phyloP scores from a whole-genome alignment of 495 filamentous ascomycete genomes.

The Aspergillus leporis region DNA sequence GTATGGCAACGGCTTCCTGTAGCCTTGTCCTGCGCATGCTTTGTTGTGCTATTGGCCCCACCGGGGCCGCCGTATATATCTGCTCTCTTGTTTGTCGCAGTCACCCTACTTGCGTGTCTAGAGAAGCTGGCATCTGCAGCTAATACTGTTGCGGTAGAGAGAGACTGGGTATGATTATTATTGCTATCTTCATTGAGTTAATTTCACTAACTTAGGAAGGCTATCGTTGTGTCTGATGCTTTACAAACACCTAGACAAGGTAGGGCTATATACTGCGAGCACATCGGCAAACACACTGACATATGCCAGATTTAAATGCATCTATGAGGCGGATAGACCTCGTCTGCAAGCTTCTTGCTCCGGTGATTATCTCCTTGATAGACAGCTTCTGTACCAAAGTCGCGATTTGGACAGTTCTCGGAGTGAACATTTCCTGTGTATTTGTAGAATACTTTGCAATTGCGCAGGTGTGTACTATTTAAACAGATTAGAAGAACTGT shows the following conservation, averaged over 20 bases:
- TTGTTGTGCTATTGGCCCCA: constrained; percentile 22
- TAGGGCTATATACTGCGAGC: constrained; percentile 11
- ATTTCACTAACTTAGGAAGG: constrained; percentile 21
- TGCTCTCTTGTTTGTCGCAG: constrained; percentile 39
- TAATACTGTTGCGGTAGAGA: constrained; percentile 64
- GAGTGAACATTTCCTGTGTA: constrained; percentile 43
- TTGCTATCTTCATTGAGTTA: not conserved
- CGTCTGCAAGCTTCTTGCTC: constrained; percentile 67
- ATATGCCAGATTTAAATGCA: constrained; percentile 50
- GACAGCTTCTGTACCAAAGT: constrained; percentile 44
- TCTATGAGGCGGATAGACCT: constrained; percentile 72
- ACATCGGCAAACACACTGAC: not conserved
- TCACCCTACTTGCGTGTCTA: constrained; percentile 53
- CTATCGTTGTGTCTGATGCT: constrained; percentile 45
- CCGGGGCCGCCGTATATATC: constrained; percentile 18
- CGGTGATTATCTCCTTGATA: constrained; percentile 57
- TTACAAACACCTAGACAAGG: constrained; percentile 36
- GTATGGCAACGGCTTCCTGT: constrained; percentile 44
- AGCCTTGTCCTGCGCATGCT: constrained; percentile 37
- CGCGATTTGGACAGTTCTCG: constrained; percentile 50
- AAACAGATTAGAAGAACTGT: not conserved
- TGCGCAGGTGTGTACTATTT: constrained; percentile 36
- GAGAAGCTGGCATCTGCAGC: constrained; percentile 55
- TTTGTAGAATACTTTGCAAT: constrained; percentile 60
- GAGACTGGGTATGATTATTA: constrained; percentile 59